phyloP scores from a whole-genome alignment of 192 early-diverging fungal species.

The Linnemannia exigua region DNA sequence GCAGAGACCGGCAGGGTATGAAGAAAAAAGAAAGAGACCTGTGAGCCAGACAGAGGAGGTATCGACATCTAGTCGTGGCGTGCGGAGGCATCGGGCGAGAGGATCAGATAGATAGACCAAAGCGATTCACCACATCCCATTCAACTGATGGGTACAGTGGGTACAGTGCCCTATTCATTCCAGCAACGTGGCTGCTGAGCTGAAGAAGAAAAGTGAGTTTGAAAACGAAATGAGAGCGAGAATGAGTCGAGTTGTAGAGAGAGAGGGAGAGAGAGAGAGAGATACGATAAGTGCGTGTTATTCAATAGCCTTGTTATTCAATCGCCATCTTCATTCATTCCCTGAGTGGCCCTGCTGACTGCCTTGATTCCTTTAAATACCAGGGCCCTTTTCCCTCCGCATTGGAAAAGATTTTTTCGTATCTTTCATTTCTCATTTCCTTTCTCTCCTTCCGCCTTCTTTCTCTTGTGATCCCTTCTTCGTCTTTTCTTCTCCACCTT shows the following conservation, averaged over 20 bases:
- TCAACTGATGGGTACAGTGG: not conserved
- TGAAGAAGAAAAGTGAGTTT: not conserved
- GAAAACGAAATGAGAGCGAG: not conserved
- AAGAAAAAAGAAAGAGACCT: not conserved
- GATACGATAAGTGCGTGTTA: not conserved
- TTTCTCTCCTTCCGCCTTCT: not conserved
- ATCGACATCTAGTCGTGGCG: not conserved
- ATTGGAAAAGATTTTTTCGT: not conserved
- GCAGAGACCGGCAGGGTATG: too few relatives aligned
- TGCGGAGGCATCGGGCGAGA: not conserved
- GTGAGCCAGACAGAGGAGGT: constrained; percentile 3
- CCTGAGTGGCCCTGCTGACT: not conserved
- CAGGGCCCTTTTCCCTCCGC: not conserved
- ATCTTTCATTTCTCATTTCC: not conserved
- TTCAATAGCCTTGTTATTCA: not conserved
- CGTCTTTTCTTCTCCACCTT: not conserved
- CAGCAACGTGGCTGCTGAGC: not conserved
- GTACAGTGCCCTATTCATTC: not conserved
- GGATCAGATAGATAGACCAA: not conserved
- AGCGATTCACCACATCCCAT: too few relatives aligned
- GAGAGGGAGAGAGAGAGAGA: too few relatives aligned
- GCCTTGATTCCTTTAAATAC: not conserved
- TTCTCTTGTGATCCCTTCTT: not conserved
- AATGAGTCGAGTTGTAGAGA: not conserved
- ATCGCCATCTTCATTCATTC: not conserved